Percentiles rank a stretch among this genome's conserved stretches.
Conservation (phyloP, 2,329 filamentous ascomycete species). For the Sclerotinia trifoliorum region DNA sequence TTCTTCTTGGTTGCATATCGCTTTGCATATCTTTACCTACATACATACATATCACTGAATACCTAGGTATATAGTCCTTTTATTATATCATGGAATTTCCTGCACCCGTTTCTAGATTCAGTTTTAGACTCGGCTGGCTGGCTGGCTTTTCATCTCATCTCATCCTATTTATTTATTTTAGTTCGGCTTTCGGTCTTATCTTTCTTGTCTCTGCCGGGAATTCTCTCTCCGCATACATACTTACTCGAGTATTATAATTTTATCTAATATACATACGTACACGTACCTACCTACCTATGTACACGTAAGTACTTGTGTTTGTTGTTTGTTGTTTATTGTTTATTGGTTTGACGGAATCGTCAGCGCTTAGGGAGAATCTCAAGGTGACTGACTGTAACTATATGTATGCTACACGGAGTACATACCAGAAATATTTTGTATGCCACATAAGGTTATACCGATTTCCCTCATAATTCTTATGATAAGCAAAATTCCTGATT, state of each 20-base stretch:
- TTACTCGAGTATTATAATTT: too few species aligned
- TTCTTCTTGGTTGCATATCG: background rate
- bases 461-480: background rate
- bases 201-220: too few species aligned
- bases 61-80: background rate
- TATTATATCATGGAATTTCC: background rate
- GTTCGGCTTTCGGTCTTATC: too few species aligned
- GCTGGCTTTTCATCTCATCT: too few species aligned
- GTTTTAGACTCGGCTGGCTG: background rate
- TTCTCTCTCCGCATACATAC: too few species aligned
- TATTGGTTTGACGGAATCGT: background rate
- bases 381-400: background rate
- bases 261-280: too few species aligned
- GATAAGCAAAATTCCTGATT: background rate
- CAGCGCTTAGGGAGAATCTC: background rate
- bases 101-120: background rate
- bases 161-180: too few species aligned
- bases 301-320: too few species aligned
- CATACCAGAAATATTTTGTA: background rate
- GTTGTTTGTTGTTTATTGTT: too few species aligned
- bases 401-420: too few species aligned
- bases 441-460: too few species aligned
- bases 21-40: background rate
- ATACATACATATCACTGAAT: background rate
- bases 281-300: too few species aligned